Percentiles rank a stretch among this genome's conserved stretches.
phyloP scores from a whole-genome alignment of 2,329 filamentous ascomycete genomes.

The Aureobasidium subglaciale region DNA sequence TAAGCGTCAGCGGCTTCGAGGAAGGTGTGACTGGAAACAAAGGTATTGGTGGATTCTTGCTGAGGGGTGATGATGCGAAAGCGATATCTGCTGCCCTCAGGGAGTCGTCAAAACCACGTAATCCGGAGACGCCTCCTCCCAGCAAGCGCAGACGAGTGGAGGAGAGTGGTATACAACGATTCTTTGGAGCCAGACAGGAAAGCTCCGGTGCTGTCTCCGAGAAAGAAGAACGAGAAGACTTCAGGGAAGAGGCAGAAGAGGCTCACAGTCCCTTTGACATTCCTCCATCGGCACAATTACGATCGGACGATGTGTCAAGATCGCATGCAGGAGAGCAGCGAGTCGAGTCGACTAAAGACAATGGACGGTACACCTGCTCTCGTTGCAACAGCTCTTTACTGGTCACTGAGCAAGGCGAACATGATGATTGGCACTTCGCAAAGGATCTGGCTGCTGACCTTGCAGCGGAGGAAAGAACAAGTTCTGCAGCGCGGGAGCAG shows the following conservation, averaged over 20 bases:
- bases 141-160: slow-evolving; percentile 31
- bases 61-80: slow-evolving; percentile 56
- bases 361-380: slow-evolving; percentile 47
- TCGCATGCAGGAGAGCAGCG: slow-evolving; percentile 3
- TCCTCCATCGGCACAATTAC: not conserved
- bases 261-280: not conserved
- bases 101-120: slow-evolving; percentile 21
- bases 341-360: not conserved
- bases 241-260: not conserved
- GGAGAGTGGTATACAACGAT: slow-evolving; percentile 28
- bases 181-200: slow-evolving; percentile 26
- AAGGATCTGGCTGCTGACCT: slow-evolving; percentile 77
- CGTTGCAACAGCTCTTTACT: slow-evolving; percentile 49
- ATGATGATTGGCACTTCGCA: slow-evolving; percentile 92
- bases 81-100: slow-evolving; percentile 30
- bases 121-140: slow-evolving; percentile 22
- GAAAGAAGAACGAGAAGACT: slow-evolving; percentile 9
- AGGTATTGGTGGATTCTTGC: slow-evolving; percentile 79
- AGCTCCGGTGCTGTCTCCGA: slow-evolving; percentile 17
- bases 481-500: slow-evolving; percentile 20
- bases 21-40: slow-evolving; percentile 77
- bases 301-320: not conserved
- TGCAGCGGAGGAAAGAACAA: slow-evolving; percentile 53
- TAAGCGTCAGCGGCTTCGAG: slow-evolving; percentile 88
- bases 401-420: slow-evolving; percentile 55